Conservation (phyloP, 1,284 basidiomycete species). For the Xerocomus minutiporus region DNA sequence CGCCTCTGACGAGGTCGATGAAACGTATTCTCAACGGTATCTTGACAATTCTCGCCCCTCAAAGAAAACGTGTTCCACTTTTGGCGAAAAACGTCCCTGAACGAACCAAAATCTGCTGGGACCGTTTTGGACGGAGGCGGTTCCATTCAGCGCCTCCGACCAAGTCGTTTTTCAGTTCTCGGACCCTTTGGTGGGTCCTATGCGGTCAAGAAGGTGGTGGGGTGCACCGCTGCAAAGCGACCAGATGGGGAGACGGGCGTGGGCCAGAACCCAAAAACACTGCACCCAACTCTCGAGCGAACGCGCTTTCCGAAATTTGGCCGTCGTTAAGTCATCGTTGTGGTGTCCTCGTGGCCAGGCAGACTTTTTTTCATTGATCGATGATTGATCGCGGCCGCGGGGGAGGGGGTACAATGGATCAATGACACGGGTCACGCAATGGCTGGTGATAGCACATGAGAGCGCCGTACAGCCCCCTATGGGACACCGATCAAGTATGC, state of each 20-base stretch:
- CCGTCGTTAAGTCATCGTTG: neutral
- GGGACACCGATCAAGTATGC: constrained; percentile 5
- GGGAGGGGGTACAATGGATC: neutral
- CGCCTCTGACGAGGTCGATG: constrained; percentile 6
- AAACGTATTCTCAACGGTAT: constrained; percentile 9
- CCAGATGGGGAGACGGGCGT: constrained; percentile 1
- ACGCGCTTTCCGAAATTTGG: neutral
- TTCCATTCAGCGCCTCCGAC: too few species aligned
- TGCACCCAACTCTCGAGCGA: constrained; percentile 16
- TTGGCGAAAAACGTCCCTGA: neutral
- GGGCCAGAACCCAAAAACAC: constrained; percentile 8
- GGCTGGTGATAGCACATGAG: neutral
- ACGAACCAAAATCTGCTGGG: neutral
- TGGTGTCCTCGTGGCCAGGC: constrained; percentile 15
- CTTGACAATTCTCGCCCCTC: neutral
- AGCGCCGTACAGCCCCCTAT: constrained; percentile 10
- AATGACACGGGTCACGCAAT: neutral
- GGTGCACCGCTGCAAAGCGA: constrained; percentile 3
- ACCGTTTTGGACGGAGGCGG: too few species aligned
- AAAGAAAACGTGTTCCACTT: too few species aligned
- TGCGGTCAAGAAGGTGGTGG: neutral
- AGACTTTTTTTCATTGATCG: constrained; percentile 10
- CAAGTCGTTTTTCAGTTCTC: too few species aligned
- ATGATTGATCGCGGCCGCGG: constrained; percentile 10
- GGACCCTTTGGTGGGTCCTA: too few species aligned